Base-by-base conservation (phyloP, 2,329 filamentous ascomycete species). In the Sporothrix phasma region DNA sequence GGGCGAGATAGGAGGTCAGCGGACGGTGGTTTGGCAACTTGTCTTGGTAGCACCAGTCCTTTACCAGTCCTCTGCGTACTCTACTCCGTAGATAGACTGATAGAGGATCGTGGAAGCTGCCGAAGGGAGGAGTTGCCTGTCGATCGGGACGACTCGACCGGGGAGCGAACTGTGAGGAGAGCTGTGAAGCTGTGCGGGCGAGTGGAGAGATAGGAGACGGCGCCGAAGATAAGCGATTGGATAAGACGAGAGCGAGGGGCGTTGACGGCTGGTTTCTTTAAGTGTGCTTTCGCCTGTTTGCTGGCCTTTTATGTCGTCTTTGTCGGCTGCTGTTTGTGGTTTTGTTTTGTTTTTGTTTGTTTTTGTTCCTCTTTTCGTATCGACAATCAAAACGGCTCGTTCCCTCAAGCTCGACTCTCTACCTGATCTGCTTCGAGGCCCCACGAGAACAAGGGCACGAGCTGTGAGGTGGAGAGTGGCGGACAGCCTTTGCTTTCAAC, bases 1-100 rank as follows among this genome's bases (percentile, higher is more conserved):
- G 49, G 43, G 47, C 49, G 31, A 64, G 63, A 64, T 61, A 65
- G 49, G 54, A 58, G 43, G 59, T 56, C 53, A 58, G 53, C 62
- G 62, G 61, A 29, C 43, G 29, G 22, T 5, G 31, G 8, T 45
- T 39, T 47, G 45, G 17, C 10, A 43, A 19, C 4, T 26, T 26
- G 43, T 22, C n/a, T 46, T 26, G 45, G n/a, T 47, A n/a, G 45
- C 45, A 47, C 19, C 19, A 19, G 45, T 11, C n/a, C n/a, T n/a
- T n/a, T n/a, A n/a, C n/a, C n/a, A n/a, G n/a, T n/a, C n/a, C n/a
- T n/a, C n/a, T n/a, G n/a, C n/a, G n/a, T n/a, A n/a, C n/a, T n/a
- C n/a, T n/a, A 2, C 19, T 47, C 45, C 45, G 37, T 59, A 31
- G 56, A 45, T 54, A 61, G 58, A 46, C 8, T 37, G 11, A 11